Percentiles rank a stretch among this genome's conserved stretches.
Evolutionary conservation across 352 stramenopile species (phyloP).

Genomic region (Phytopythium montanum): DNA sequence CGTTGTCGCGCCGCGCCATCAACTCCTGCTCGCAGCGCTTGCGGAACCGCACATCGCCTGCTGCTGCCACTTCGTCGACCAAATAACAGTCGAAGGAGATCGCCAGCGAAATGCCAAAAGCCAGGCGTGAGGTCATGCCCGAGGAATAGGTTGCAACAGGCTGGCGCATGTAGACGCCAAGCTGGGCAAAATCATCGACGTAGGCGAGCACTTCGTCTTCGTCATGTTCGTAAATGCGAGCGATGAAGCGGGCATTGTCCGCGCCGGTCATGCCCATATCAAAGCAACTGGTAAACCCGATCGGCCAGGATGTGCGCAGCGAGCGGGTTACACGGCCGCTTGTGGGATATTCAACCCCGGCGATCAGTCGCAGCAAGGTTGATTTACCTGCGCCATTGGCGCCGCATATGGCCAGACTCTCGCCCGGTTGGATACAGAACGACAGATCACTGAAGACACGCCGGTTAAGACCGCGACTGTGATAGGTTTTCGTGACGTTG

Average conservation of each 20-base stretch:
- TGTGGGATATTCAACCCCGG: conserved; percentile 7
- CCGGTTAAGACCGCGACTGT: conserved; percentile 7
- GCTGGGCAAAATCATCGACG: conserved; percentile 7
- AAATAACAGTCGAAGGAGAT: conserved; percentile 8
- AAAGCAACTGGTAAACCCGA: conserved; percentile 7
- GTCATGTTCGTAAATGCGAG: conserved; percentile 7
- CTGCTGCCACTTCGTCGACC: conserved; percentile 6
- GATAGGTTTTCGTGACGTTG: conserved; percentile 7
- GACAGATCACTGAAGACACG: conserved; percentile 7
- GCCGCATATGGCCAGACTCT: conserved; percentile 7
- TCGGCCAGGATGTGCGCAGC: conserved; percentile 6
- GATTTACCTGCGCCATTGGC: conserved; percentile 7
- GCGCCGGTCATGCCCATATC: conserved; percentile 6
- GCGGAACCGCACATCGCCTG: conserved; percentile 6
- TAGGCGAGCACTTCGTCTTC: conserved; percentile 7
- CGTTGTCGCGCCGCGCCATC: conserved; percentile 6
- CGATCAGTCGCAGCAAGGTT: conserved; percentile 7
- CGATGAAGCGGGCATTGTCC: conserved; percentile 7
- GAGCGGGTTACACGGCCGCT: conserved; percentile 6
- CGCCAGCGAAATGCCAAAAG: conserved; percentile 7
- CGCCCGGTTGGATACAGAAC: conserved; percentile 7
- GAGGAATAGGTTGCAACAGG: conserved; percentile 7
- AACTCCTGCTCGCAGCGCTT: conserved; percentile 7
- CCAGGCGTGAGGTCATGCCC: conserved; percentile 6
- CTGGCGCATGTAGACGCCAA: conserved; percentile 7